Evolutionary conservation across 78 protist genomes (phyloP).

Genomic region (Parvularia atlantis): DNA sequence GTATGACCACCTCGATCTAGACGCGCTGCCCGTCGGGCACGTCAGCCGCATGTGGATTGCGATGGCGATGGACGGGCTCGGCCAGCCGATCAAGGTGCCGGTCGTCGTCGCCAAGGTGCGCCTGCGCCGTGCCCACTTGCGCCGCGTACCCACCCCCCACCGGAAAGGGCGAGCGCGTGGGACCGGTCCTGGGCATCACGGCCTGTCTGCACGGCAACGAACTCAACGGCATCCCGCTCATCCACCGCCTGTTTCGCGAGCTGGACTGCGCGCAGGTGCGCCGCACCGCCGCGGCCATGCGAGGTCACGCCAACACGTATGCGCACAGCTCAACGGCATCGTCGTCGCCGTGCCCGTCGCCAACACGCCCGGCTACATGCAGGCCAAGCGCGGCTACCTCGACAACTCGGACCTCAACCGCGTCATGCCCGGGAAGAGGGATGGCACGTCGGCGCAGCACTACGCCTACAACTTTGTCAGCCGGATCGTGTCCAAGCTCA

Average conservation of each 20-base stretch:
- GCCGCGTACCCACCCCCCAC: too few species aligned
- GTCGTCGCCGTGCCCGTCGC: conserved; percentile 28
- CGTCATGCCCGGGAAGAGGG: conserved; percentile 18
- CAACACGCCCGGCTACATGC: conserved; percentile 12
- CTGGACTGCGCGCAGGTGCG: conserved; percentile 9
- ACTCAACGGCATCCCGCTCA: conserved; percentile 34
- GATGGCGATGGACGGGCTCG: too few species aligned
- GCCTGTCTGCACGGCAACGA: conserved; percentile 43
- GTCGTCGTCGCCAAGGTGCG: too few species aligned
- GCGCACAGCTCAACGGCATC: not conserved
- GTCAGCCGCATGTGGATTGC: too few species aligned
- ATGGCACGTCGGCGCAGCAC: conserved; percentile 1
- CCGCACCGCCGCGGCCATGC: not conserved
- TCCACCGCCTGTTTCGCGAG: conserved; percentile 9
- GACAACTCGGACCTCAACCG: conserved; percentile 25
- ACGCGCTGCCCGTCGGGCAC: too few species aligned
- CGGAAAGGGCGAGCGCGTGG: not conserved
- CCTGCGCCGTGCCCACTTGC: too few species aligned
- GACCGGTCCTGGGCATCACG: conserved; percentile 28
- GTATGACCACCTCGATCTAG: too few species aligned
- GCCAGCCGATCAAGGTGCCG: too few species aligned
- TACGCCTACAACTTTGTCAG: not conserved
- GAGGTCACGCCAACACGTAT: not conserved
- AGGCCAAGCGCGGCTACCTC: not conserved
- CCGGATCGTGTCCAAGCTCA: not conserved